These are phyloP conservation scores for Piper betle DNA, from an alignment of 164 flowering plant species.

Conservation along the genomic window DNA sequence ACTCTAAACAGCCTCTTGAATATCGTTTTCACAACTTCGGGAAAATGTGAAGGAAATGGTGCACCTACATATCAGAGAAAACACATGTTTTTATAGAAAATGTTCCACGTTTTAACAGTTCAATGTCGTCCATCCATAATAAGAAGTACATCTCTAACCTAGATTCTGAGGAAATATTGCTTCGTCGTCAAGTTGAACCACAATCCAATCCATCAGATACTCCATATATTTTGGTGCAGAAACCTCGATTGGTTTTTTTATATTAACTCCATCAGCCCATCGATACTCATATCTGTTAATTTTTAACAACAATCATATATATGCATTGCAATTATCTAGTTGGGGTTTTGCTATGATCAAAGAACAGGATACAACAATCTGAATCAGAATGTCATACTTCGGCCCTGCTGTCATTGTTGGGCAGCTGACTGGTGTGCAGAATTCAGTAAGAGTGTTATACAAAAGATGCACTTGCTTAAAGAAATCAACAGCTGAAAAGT, in stretches of 20 bases:
- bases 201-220: no score
- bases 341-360: no score
- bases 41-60: conserved; percentile 12
- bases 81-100: no score
- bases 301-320: neutral
- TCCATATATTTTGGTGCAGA: conserved; percentile 98
- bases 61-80: conserved; percentile 5
- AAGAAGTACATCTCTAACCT: conserved; percentile 27
- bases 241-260: conserved; percentile 89
- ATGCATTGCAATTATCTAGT: no score
- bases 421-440: conserved; percentile 36
- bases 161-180: conserved; percentile 90
- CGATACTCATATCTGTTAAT: conserved; percentile 69
- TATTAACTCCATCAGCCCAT: conserved; percentile 93
- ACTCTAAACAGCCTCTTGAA: conserved; percentile 11
- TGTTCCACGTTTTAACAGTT: no score
- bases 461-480: conserved; percentile 69
- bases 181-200: conserved; percentile 82
- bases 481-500: conserved; percentile 59
- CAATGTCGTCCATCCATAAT: no score
- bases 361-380: neutral
- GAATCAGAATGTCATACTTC: conserved; percentile 25
- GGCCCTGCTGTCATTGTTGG: conserved; percentile 74
- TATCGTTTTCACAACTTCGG: conserved; percentile 10
- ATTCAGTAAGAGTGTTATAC: conserved; percentile 61